Evolutionary conservation across 805 yeast species (phyloP).

Genomic region (Metschnikowia reukaufii): DNA sequence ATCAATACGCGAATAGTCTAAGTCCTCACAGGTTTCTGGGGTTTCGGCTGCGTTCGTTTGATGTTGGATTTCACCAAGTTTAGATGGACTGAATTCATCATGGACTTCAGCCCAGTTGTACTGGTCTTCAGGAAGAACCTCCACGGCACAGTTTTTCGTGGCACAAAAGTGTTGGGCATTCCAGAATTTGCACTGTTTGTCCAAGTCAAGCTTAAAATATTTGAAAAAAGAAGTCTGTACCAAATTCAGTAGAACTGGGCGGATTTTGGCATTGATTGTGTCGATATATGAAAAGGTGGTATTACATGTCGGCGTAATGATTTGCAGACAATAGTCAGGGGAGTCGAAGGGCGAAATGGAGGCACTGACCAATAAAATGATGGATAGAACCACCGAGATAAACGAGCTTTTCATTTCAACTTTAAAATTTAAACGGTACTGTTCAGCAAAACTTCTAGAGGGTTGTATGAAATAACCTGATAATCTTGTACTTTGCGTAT

Average conservation of each 20-base stretch:
- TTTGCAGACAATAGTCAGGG: conserved; percentile 46
- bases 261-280: conserved; percentile 32
- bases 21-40: conserved; percentile 39
- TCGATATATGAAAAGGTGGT: conserved; percentile 47
- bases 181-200: conserved; percentile 84
- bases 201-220: conserved; percentile 82
- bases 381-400: conserved; percentile 7
- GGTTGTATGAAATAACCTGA: conserved; percentile 5
- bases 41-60: conserved; percentile 20
- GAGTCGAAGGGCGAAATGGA: conserved; percentile 38
- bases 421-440: not conserved
- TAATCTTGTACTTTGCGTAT: conserved; percentile 9
- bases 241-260: conserved; percentile 54
- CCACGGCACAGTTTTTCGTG: conserved; percentile 87
- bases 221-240: conserved; percentile 79
- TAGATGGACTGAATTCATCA: conserved; percentile 71
- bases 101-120: conserved; percentile 60
- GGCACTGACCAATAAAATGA: conserved; percentile 10
- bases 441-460: not conserved
- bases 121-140: conserved; percentile 62
- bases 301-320: conserved; percentile 45
- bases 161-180: conserved; percentile 80
- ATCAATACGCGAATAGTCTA: conserved; percentile 71
- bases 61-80: conserved; percentile 50
- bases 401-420: conserved; percentile 9